A percentile compares a stretch with the other conserved stretches of the same genome.
phyloP scores from a whole-genome alignment of 2,329 filamentous ascomycete genomes.

The Metarhizium anisopliae region DNA sequence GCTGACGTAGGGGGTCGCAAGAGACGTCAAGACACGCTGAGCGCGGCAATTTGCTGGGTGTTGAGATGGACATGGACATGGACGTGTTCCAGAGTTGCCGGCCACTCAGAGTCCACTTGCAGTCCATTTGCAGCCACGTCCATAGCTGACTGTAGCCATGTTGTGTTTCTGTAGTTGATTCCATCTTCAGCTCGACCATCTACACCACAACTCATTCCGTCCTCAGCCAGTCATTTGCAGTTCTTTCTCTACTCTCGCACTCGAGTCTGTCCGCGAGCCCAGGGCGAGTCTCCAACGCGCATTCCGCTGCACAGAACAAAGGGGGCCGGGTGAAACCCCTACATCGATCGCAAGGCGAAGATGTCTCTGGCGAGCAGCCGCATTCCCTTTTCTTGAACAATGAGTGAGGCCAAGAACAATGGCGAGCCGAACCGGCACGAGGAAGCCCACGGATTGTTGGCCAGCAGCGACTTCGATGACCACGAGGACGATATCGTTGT shows the following conservation, averaged over 20 bases:
- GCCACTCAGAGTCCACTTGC: too few species aligned
- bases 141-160: too few species aligned
- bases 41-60: background rate
- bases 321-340: background rate
- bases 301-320: background rate
- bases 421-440: constrained; percentile 20
- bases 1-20: background rate
- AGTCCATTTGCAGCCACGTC: too few species aligned
- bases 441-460: constrained; percentile 24
- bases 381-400: constrained; percentile 14
- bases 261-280: too few species aligned
- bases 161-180: too few species aligned
- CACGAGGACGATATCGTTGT: constrained; percentile 16
- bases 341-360: constrained; percentile 1
- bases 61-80: too few species aligned
- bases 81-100: too few species aligned
- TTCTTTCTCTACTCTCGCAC: too few species aligned
- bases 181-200: too few species aligned
- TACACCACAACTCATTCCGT: too few species aligned
- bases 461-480: constrained; percentile 13
- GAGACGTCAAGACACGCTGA: background rate
- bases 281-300: background rate
- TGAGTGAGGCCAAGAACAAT: constrained; percentile 23
- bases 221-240: too few species aligned
- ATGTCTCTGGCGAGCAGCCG: constrained; percentile 8